Base-by-base conservation (phyloP, 1,139 yeast genomes). In the Magnusiomyces fungicola region DNA sequence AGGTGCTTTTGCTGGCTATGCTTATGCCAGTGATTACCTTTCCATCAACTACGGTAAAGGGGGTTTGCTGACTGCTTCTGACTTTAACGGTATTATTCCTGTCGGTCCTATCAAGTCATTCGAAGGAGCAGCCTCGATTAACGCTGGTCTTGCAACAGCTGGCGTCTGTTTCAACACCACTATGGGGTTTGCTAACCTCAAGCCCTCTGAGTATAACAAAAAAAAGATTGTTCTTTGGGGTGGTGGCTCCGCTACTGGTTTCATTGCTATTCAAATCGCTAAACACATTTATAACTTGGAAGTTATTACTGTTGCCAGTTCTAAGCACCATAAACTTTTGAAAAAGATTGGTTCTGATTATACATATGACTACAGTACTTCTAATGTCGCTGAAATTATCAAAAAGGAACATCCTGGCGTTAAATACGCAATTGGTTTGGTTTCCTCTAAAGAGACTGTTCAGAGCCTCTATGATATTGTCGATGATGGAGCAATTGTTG, bases 1-100 rank as follows among this genome's bases (percentile, higher is more conserved):
- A 50, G 92, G 90, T 41, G 79, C 79, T 1, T 82, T 80, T 61
- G 77, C 82, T 42, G 79, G 81, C 54, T 80, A 80, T 59, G 72
- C 61, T 12, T 55, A 53, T 3, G 58, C 61, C 14, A 54, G 53
- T 27, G 64, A 61, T 27, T 57, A 52, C 16, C 46, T 49, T 9
- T 49, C 59, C 40, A 54, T 63, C 55, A 49, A 52, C 58, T 45
- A 56, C 60, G 2, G 44, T 45, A 30, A 45, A 53, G 51, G 54
- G 58, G 36, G 43, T 10, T 16, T 39, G 7, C 3, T 2, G 3
- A 40, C 41, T 25, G 56, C 55, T 14, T 37, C 53, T 12, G 54
- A 56, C 14, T 44, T 42, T 14, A 27, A 47, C 9, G 53, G 55
- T 21, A 42, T 53, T 9, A 56, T 65, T 37, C 62, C 73, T 46